Percentiles rank a stretch among this genome's conserved stretches.
Conservation (phyloP, 2,329 filamentous ascomycete species). For the Botrytis cinerea region DNA sequence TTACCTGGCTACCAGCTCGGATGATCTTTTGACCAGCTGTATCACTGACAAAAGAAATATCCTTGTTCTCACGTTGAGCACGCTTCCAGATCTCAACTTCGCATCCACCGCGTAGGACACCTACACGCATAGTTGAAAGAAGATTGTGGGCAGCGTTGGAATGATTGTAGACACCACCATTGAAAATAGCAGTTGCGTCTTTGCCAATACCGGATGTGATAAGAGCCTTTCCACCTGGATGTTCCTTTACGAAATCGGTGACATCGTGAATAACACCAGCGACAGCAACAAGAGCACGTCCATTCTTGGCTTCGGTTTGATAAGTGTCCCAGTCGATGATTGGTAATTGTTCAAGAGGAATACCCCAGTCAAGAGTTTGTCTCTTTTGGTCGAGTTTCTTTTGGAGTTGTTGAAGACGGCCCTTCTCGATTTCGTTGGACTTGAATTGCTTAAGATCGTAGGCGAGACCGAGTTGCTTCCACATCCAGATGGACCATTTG, state of each 20-base stretch:
- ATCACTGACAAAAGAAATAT: conserved; percentile 77
- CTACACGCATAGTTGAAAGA: conserved; percentile 83
- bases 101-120: conserved; percentile 81
- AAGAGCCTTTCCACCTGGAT: conserved; percentile 87
- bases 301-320: conserved; percentile 73
- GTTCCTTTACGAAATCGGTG: conserved; percentile 80
- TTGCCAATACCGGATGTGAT: conserved; percentile 82
- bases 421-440: conserved; percentile 89
- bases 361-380: conserved; percentile 79
- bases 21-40: conserved; percentile 79
- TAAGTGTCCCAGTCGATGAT: conserved; percentile 88
- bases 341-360: conserved; percentile 80
- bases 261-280: conserved; percentile 88
- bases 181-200: conserved; percentile 88
- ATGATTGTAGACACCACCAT: conserved; percentile 87
- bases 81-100: conserved; percentile 95
- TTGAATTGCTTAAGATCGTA: conserved; percentile 91
- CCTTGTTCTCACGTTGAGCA: conserved; percentile 80
- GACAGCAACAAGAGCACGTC: conserved; percentile 73
- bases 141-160: conserved; percentile 89
- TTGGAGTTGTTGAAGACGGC: conserved; percentile 82
- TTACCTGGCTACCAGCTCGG: conserved; percentile 82
- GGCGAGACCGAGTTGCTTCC: conserved; percentile 82
- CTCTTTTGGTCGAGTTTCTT: conserved; percentile 93
- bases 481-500: conserved; percentile 84